Conservation (phyloP, 1,139 yeast genomes). For the Hyphopichia khmerensis region DNA sequence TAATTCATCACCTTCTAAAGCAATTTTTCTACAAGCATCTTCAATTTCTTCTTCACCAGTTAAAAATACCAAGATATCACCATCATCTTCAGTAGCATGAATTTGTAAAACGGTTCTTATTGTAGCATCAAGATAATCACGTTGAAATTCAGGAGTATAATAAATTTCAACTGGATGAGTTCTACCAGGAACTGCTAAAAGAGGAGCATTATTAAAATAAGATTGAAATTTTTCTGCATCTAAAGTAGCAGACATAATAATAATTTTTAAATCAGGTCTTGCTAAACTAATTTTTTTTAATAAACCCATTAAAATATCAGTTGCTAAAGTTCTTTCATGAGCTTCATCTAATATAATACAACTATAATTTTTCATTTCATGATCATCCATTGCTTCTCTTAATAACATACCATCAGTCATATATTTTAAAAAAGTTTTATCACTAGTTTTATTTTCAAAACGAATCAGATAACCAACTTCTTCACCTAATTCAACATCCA, state of each 20-base stretch:
- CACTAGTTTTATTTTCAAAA: constrained; percentile 85
- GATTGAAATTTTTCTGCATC: constrained; percentile 95
- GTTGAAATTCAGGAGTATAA: constrained; percentile 94
- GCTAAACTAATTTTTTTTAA: constrained; percentile 76
- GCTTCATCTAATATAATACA: constrained; percentile 97
- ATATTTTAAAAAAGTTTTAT: constrained; percentile 81
- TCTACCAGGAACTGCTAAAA: constrained; percentile 96
- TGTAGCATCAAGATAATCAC: constrained; percentile 92
- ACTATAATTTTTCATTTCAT: constrained; percentile 72
- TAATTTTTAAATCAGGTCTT: constrained; percentile 86
- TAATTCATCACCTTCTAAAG: constrained; percentile 84
- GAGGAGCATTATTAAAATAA: constrained; percentile 88
- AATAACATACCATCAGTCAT: constrained; percentile 99
- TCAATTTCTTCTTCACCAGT: constrained; percentile 99
- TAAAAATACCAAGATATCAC: constrained; percentile 83
- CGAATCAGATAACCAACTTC: constrained; percentile 94
- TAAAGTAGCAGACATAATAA: constrained; percentile 96
- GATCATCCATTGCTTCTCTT: constrained; percentile 98
- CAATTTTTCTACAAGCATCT: constrained; percentile 88
- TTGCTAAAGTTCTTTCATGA: constrained; percentile 94
- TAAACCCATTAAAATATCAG: constrained; percentile 95
- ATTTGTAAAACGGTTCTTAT: constrained; percentile 92
- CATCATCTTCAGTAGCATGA: constrained; percentile 94
- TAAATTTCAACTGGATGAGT: constrained; percentile 96
- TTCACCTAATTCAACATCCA: constrained; percentile 87